phyloP scores from a whole-genome alignment of 139 green algal genomes.

The Volvox reticuliferus region DNA sequence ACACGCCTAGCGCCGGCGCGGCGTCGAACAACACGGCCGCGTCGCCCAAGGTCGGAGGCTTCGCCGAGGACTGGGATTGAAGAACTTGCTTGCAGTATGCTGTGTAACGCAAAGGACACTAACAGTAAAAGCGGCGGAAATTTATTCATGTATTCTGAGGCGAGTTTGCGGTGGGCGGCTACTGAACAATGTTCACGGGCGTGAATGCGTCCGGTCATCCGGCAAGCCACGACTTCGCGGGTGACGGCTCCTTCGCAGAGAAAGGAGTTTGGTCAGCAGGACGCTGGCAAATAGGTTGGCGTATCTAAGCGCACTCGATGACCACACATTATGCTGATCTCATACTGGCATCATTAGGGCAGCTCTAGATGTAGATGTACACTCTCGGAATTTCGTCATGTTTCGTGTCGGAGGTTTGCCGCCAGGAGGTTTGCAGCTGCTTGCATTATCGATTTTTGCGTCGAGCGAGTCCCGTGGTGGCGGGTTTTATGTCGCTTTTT shows the following conservation, averaged over 20 bases:
- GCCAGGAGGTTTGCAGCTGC: not conserved
- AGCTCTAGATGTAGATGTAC: not conserved
- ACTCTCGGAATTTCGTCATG: not conserved
- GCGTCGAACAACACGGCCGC: not conserved
- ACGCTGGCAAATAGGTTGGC: not conserved
- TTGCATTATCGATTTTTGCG: not conserved
- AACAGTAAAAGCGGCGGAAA: too few species aligned
- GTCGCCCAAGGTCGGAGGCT: not conserved
- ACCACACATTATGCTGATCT: not conserved
- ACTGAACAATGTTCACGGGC: not conserved
- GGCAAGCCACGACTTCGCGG: not conserved
- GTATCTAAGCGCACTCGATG: not conserved
- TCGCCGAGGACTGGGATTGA: constrained; percentile 18
- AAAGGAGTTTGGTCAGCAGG: not conserved
- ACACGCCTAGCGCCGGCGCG: not conserved
- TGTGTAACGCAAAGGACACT: too few species aligned
- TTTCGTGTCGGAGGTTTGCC: not conserved
- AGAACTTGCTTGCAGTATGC: not conserved
- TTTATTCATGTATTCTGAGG: not conserved
- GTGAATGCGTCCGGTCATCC: not conserved
- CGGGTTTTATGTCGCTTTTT: too few species aligned
- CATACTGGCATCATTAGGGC: not conserved
- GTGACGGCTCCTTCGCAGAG: too few species aligned
- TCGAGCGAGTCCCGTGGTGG: not conserved
- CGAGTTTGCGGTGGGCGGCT: not conserved